phyloP scores from a whole-genome alignment of 495 filamentous ascomycete genomes.

The Stereocaulon alpinum region DNA sequence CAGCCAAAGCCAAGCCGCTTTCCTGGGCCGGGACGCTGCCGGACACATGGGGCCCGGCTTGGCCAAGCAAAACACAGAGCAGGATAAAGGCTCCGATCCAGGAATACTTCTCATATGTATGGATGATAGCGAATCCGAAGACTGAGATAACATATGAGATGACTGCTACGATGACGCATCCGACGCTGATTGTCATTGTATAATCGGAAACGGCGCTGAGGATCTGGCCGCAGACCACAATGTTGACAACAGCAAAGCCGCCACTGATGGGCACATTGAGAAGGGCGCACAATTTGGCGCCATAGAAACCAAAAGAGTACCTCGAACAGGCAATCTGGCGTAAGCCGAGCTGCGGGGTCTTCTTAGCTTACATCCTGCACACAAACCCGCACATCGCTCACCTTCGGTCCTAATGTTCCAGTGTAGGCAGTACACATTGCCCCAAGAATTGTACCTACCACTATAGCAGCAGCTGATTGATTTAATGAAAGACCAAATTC shows the following conservation, averaged over 20 bases:
- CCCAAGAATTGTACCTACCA: constrained; percentile 39
- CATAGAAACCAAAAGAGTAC: constrained; percentile 48
- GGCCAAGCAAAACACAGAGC: constrained; percentile 47
- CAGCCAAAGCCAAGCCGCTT: constrained; percentile 33
- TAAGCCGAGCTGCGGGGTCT: constrained; percentile 41
- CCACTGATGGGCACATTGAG: constrained; percentile 41
- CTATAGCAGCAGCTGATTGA: constrained; percentile 36
- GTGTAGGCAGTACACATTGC: constrained; percentile 34
- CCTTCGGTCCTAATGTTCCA: constrained; percentile 32
- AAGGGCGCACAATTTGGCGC: constrained; percentile 38
- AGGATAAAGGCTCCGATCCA: constrained; percentile 45
- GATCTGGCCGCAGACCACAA: constrained; percentile 40
- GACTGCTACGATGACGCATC: constrained; percentile 38
- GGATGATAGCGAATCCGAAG: constrained; percentile 43
- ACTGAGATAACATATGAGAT: constrained; percentile 35
- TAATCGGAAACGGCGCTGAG: constrained; percentile 41
- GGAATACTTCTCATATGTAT: constrained; percentile 32
- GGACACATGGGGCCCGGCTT: constrained; percentile 40
- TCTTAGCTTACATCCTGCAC: constrained; percentile 38
- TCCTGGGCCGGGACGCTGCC: constrained; percentile 30
- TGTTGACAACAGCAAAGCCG: constrained; percentile 38
- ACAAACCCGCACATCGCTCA: constrained; percentile 29
- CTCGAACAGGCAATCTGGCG: constrained; percentile 44
- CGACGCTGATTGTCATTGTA: constrained; percentile 33
- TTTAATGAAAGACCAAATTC: constrained; percentile 39